phyloP scores from a whole-genome alignment of 495 filamentous ascomycete species.

The Aspergillus sclerotiicarbonarius region DNA sequence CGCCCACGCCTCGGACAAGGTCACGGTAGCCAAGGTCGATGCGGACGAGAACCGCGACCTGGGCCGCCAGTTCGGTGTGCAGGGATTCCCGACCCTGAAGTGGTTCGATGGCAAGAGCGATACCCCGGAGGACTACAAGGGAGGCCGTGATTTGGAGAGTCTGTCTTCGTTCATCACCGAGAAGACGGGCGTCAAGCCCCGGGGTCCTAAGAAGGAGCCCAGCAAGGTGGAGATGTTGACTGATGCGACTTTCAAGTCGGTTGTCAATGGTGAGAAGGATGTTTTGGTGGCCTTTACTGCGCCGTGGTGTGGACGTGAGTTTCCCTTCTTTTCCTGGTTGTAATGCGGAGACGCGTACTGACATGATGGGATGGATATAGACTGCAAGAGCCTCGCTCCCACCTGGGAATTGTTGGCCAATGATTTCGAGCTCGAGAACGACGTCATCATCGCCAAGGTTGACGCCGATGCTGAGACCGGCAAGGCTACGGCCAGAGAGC shows the following conservation, averaged over 20 bases:
- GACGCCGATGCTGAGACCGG: conserved; percentile 85
- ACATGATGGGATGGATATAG: conserved; percentile 46
- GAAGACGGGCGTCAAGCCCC: conserved; percentile 81
- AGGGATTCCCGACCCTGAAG: conserved; percentile 96
- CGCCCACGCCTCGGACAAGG: conserved; percentile 72
- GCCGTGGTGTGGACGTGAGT: conserved; percentile 96
- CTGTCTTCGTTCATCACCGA: conserved; percentile 77
- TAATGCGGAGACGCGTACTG: neutral
- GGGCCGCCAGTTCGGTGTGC: conserved; percentile 80
- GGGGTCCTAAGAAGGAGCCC: conserved; percentile 65
- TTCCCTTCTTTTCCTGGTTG: conserved; percentile 7
- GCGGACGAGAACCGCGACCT: conserved; percentile 83
- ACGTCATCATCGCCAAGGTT: conserved; percentile 87
- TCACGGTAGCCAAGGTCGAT: conserved; percentile 92
- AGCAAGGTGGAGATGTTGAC: conserved; percentile 78
- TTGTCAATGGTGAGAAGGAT: conserved; percentile 81
- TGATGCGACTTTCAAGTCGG: conserved; percentile 71
- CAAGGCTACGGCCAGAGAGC: conserved; percentile 71
- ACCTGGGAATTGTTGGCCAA: conserved; percentile 83
- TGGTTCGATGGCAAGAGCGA: conserved; percentile 98
- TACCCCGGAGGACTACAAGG: conserved; percentile 79
- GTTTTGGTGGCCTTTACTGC: conserved; percentile 95
- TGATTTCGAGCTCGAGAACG: conserved; percentile 74
- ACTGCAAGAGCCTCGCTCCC: conserved; percentile 95
- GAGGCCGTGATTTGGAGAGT: conserved; percentile 84